Evolutionary conservation across 495 filamentous ascomycete species (phyloP).

Genomic region (Podospora tetraspora): DNA sequence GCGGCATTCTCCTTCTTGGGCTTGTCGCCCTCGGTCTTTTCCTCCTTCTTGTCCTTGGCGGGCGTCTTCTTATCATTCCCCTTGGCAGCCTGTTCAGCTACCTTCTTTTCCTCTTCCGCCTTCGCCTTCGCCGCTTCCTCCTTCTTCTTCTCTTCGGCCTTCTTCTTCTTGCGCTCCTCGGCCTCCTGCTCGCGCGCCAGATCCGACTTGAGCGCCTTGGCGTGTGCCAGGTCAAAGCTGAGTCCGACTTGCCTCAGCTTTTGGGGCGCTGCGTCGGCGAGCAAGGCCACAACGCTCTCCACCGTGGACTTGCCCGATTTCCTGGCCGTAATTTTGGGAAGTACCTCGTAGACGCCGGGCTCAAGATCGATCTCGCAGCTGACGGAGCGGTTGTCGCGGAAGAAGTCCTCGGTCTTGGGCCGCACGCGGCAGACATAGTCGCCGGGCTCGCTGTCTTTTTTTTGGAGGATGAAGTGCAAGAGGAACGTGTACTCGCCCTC

Average conservation of each 20-base stretch:
- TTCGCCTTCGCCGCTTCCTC: conserved; percentile 5
- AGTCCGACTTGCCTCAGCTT: conserved; percentile 66
- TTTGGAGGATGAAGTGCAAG: conserved; percentile 65
- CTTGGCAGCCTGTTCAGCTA: background rate
- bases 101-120: conserved; percentile 7
- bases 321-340: conserved; percentile 63
- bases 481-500: conserved; percentile 62
- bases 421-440: conserved; percentile 65
- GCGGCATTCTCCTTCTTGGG: background rate
- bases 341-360: conserved; percentile 60
- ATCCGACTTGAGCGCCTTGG: conserved; percentile 51
- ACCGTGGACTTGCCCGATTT: conserved; percentile 41
- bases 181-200: conserved; percentile 12
- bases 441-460: conserved; percentile 54
- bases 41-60: background rate
- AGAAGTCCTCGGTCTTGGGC: conserved; percentile 21
- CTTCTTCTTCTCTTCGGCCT: conserved; percentile 1
- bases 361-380: conserved; percentile 65
- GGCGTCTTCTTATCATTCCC: background rate
- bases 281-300: conserved; percentile 50
- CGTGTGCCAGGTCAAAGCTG: conserved; percentile 65
- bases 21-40: background rate
- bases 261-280: conserved; percentile 52
- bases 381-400: conserved; percentile 56
- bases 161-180: conserved; percentile 10